Conservation (phyloP, 495 filamentous ascomycete genomes). For the Schizothecium vesticola region DNA sequence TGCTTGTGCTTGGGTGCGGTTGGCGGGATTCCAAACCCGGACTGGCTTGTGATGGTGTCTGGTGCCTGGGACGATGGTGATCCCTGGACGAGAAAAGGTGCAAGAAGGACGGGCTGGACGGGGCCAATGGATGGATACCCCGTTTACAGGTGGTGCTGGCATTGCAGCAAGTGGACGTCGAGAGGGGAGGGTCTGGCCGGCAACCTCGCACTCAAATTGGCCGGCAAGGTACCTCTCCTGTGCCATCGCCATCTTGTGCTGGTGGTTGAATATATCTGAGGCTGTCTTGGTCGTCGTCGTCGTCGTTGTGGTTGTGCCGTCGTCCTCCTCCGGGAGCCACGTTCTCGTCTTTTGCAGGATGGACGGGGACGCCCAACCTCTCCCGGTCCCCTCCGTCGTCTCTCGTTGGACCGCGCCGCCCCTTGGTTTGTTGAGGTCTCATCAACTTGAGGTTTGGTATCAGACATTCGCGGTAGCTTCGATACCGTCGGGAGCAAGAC, state of each 20-base stretch:
- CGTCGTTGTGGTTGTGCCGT: neutral
- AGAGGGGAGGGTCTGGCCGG: neutral
- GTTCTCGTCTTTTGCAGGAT: neutral
- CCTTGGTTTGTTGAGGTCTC: slow-evolving; percentile 6
- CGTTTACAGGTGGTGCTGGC: neutral
- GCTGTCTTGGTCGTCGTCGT: neutral
- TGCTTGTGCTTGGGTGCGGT: neutral
- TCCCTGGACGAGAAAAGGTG: neutral
- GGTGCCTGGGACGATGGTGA: neutral
- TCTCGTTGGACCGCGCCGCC: neutral
- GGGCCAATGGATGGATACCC: neutral
- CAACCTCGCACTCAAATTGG: neutral
- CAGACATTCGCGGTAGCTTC: slow-evolving; percentile 2
- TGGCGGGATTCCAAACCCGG: neutral
- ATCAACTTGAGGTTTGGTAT: slow-evolving; percentile 2
- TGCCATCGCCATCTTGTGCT: neutral
- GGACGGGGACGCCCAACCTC: neutral
- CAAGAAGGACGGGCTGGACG: neutral
- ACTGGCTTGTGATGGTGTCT: neutral
- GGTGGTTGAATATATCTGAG: neutral
- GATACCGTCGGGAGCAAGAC: slow-evolving; percentile 1
- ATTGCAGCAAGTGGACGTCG: neutral
- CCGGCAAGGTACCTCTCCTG: neutral
- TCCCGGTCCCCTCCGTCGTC: neutral
- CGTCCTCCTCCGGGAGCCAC: neutral